Base-by-base conservation (phyloP, 805 yeast species). In the Ogataea paradorogensis region DNA sequence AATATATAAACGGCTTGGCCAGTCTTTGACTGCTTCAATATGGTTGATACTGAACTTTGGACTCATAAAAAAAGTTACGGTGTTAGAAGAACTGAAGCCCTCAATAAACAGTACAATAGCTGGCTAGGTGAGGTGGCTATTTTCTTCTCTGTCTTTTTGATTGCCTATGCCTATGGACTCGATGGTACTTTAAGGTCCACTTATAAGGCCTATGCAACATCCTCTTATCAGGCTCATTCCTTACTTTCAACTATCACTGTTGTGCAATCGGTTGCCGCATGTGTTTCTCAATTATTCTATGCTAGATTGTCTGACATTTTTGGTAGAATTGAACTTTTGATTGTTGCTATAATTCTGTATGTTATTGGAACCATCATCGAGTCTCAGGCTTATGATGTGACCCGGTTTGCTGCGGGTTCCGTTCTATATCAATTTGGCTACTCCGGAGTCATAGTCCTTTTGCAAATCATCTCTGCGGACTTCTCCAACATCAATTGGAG, bases 401-500 rank as follows among this genome's bases (percentile, higher is more conserved):
- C 74, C 40, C 62, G 76, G 13, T 80, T 73, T 47, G 80, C 83
- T 35, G 87, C 78, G 15, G 89, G 87, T 50, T 72, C 83, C 1
- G 78, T 82, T 13, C 59, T 74, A 28, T 73, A 71, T 51, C 67
- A 64, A 33, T 47, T 69, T 40, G 83, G 95, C 9, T 82, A 77
- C 58, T 75, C 82, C 22, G 88, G 90, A 45, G 69, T 78, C 15
- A 65, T 77, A 27, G 65, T 84, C 38, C 60, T 80, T 34, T 57
- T 82, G 25, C 71, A 78, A 49, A 63, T 84, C 27, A 66, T 83
- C 30, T 58, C 78, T 43, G 80, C 86, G 2, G 95, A 84, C 60
- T 69, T 77, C 53, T 80, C 90, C 7, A 69, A 73, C 45, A 67
- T 84, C 53, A 81, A 76, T 57, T 81, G 88, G 84, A 77, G 93